Base-by-base conservation (phyloP, 129 eudicot genomes). In the Lonicera japonica region DNA sequence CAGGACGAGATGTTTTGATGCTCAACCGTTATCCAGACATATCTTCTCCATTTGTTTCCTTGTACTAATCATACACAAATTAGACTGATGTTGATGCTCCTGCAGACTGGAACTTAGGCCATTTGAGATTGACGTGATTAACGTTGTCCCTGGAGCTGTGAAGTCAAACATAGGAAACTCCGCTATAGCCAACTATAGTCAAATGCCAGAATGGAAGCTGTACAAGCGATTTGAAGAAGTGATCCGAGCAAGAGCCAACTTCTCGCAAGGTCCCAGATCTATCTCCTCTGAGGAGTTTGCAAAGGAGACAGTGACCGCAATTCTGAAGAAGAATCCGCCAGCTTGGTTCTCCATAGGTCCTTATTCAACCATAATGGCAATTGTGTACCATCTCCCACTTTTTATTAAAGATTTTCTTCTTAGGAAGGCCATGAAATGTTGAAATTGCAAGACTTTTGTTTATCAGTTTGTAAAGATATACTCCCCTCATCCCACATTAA, bases 201-300 rank as follows among this genome's bases (percentile, higher is more conserved):
- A 57, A 61, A 80, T 87, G 88, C 96, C 98, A 0, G 98, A 92
- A 68, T 84, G 83, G 98, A 92, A 84, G 75, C 21, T 87, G 72
- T 92, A 87, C 88, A 92, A 92, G 81, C 71, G 39, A 25, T 92
- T 70, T 18, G 95, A 82, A 59, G 81, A 65, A 64, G 88, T 88
- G 67, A 92, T 92, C 46, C 74, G 77, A 65, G 75, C 66, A 0
- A 76, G 96, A 41, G 96, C 98, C 25, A 58, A 62, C 51, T 55
- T 77, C 7, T 92, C 98, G 21, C 98, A 92, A 58, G 78, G 82
- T 55, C 57, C 79, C 15, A 82, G 76, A 54, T 70, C 98, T 21
- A 82, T 78, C 10, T 84, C 95, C 24, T 48, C 98, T 1, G 84
- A 92, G 23, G 95, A 82, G 68, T 92, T 92, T 74, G 98, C 98